phyloP scores from a whole-genome alignment of 768 basidiomycete genomes.

The Pleurotus pulmonarius region DNA sequence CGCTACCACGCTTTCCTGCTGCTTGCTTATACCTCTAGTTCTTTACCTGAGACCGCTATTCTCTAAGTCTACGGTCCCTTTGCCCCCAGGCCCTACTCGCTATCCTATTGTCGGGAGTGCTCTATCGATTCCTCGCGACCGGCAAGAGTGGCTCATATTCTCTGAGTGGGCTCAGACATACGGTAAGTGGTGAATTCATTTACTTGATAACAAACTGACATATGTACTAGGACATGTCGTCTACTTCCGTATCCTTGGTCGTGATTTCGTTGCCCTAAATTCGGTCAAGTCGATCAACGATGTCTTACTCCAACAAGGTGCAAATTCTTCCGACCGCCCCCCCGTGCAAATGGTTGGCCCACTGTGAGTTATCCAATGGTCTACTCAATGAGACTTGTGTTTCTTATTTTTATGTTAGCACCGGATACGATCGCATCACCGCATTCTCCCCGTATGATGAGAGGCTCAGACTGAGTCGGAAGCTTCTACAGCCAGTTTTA shows the following conservation, averaged over 20 bases:
- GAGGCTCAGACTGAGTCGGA: background rate
- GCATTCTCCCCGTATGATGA: background rate
- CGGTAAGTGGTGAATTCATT: constrained; percentile 10
- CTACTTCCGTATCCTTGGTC: background rate
- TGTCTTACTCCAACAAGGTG: background rate
- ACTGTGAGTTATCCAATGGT: background rate
- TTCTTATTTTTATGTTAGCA: background rate
- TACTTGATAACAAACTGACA: background rate
- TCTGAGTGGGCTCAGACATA: constrained; percentile 18
- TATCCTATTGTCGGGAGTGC: background rate
- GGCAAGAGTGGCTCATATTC: constrained; percentile 15
- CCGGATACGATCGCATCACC: background rate
- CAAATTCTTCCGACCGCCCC: background rate
- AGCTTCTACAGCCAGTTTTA: background rate
- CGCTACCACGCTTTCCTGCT: too few relatives aligned
- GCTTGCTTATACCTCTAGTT: too few relatives aligned
- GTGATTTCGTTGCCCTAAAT: background rate
- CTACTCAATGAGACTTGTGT: background rate
- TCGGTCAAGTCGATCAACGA: background rate
- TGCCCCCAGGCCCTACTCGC: background rate
- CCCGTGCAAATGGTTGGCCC: background rate
- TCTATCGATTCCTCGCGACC: background rate
- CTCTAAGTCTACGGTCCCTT: background rate
- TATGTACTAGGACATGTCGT: background rate
- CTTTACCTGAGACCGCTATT: too few relatives aligned